Evolutionary conservation across 768 basidiomycete genomes (phyloP), one percentile per base, ranked within the genome.

Genomic region (Clitopilus hobsonii): DNA sequence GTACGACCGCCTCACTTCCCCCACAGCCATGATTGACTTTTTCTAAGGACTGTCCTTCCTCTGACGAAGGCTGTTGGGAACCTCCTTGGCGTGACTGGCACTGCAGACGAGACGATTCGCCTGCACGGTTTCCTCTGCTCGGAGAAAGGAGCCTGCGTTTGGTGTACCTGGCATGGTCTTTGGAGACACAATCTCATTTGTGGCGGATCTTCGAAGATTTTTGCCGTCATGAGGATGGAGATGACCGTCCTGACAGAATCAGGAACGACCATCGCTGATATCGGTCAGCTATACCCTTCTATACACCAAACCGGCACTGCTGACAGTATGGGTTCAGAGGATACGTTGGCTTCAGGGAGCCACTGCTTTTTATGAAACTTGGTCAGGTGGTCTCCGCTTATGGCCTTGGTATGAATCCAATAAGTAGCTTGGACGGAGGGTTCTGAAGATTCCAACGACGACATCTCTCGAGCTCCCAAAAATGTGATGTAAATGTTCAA

Each of bases 51-150:
- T 63, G 94, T 97, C 0, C 79, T 98, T 25, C 73, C 98, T 27
- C 95, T 98, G 26, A 97, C 97, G 7, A 98, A 98, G 69, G 94
- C 94, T 11, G 96, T 98, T 22, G 93, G 94, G 13, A 96, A 99
- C 66, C 88, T 93, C 61, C 79, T 98, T 49, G 95, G 94, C 22
- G 91, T 86, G 6, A 90, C 82, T 41, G 97, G 97, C 1, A 98
- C 98, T 60, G 94, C 97, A 3, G 97, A 99, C 58, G 92, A 97
- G 64, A 92, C 89, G 82, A 99, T 99, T 63, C 82, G 86, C 16
- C 96, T 99, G 73, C 98, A 97, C 66, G 96, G 95, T 7, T 98
- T 89, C 72, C 97, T 97, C 0, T 94, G 95, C 77, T 74, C 98
- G 56, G 96, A 98, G 71, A 95, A 95, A 65, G 57, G 94, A 97